Percentiles rank a stretch among this genome's conserved stretches.
Evolutionary conservation across 495 filamentous ascomycete genomes (phyloP).

Genomic region (Podospora pseudocomata): DNA sequence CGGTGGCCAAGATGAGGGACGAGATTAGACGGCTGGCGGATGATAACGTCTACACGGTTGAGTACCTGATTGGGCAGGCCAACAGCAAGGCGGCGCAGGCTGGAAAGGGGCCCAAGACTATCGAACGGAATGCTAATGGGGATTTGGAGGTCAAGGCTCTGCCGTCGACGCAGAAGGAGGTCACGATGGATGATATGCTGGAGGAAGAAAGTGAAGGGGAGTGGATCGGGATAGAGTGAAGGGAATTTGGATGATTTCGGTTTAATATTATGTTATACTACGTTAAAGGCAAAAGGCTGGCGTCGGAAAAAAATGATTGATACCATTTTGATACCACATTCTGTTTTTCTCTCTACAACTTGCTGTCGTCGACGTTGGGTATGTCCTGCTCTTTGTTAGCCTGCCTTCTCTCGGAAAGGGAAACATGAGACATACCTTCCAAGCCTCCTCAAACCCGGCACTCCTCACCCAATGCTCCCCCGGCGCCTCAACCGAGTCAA

Average conservation of each 20-base stretch:
- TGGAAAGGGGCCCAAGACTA: conserved; percentile 3
- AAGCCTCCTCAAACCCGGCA: conserved; percentile 56
- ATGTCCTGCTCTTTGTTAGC: conserved; percentile 16
- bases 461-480: conserved; percentile 52
- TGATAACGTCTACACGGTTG: conserved; percentile 79
- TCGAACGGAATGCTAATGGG: conserved; percentile 24
- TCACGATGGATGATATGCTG: conserved; percentile 33
- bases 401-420: background rate
- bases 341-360: background rate
- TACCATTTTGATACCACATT: conserved; percentile 21
- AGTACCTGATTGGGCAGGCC: conserved; percentile 63
- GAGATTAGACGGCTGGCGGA: conserved; percentile 73
- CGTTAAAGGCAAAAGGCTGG: conserved; percentile 7
- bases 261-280: conserved; percentile 1
- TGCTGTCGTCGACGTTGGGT: conserved; percentile 13
- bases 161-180: conserved; percentile 25
- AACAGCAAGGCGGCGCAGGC: conserved; percentile 17
- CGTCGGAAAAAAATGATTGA: conserved; percentile 22
- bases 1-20: conserved; percentile 69
- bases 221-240: conserved; percentile 54
- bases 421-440: conserved; percentile 37
- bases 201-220: conserved; percentile 43
- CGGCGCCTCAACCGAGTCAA: conserved; percentile 51
- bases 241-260: background rate
- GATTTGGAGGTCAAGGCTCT: conserved; percentile 23